Percentiles rank a stretch among this genome's conserved stretches.
Conservation (phyloP, 1,139 yeast genomes). For the Wickerhamomyces sp. region DNA sequence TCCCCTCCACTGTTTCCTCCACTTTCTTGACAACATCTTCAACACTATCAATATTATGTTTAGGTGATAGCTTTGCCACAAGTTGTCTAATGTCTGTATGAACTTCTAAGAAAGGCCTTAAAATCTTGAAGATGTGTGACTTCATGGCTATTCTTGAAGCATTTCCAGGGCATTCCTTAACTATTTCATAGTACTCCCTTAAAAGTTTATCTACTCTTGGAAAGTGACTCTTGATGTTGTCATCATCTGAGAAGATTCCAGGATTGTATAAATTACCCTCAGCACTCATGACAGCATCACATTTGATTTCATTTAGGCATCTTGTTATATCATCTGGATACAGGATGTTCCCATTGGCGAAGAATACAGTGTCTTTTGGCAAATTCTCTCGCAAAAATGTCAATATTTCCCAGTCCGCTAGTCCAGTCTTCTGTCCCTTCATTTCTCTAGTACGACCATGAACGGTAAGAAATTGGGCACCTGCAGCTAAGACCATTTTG, state of each 20-base stretch:
- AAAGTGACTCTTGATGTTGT: conserved; percentile 58
- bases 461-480: conserved; percentile 91
- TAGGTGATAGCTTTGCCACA: conserved; percentile 52
- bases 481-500: conserved; percentile 84
- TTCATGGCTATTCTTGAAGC: conserved; percentile 86
- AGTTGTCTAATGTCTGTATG: conserved; percentile 75
- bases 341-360: conserved; percentile 88
- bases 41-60: conserved; percentile 50
- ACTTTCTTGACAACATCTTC: conserved; percentile 66
- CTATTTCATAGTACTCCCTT: conserved; percentile 86
- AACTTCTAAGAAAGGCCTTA: conserved; percentile 69
- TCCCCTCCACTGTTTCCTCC: conserved; percentile 56
- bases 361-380: conserved; percentile 80
- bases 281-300: conserved; percentile 97
- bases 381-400: conserved; percentile 72
- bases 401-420: conserved; percentile 89
- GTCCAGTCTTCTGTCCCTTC: conserved; percentile 94
- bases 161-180: conserved; percentile 56
- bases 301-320: conserved; percentile 55
- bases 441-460: conserved; percentile 96
- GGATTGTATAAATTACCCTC: conserved; percentile 95
- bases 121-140: conserved; percentile 83
- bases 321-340: conserved; percentile 76
- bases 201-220: conserved; percentile 82
- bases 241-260: conserved; percentile 55